Base-by-base conservation (phyloP, 768 basidiomycete genomes). In the Dioszegia crocea region DNA sequence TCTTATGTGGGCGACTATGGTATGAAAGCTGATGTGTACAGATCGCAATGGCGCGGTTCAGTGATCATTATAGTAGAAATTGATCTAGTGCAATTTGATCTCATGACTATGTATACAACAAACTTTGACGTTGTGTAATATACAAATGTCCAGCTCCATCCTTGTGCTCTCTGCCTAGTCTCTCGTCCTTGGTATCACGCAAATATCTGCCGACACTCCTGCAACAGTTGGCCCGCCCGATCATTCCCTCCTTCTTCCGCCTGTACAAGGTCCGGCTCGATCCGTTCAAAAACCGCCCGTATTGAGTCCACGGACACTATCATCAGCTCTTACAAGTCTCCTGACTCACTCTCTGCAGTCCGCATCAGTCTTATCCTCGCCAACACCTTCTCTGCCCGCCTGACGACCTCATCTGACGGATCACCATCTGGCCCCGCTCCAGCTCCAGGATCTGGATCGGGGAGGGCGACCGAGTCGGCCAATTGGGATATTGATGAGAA, bases 401-500 rank as follows among this genome's bases (percentile, higher is more conserved):
- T 51, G 21, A 36, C n/a, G 30, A 45, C 31, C 12, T 41, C n/a
- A 17, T 21, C 30, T 24, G n/a, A 10, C 17, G 17, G 1, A 21
- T 57, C 19, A 17, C 19, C 6, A 27, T 33, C 40, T 43, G n/a
- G n/a, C n/a, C 38, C 29, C 19, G n/a, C 38, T 2, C 4, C 29
- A 10, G 17, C 9, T 9, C 21, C 26, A 23, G 45, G 45, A 5
- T 11, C 27, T 17, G 24, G 27, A 29, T 61, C 63, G 1, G 63
- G 59, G 16, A 70, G 30, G 2, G 66, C 69, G 10, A 74, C 64
- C 3, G 56, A 63, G 41, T 75, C 72, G 8, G 66, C 72, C 27
- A 77, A 46, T 30, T 65, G 67, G 2, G 68, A 70, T 31, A 77
- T 77, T 8, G 68, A 66, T 10, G 69, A 68, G 59, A 77, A 77